phyloP scores from a whole-genome alignment of 805 yeast species.

The Blastobotrys chiropterorum region DNA sequence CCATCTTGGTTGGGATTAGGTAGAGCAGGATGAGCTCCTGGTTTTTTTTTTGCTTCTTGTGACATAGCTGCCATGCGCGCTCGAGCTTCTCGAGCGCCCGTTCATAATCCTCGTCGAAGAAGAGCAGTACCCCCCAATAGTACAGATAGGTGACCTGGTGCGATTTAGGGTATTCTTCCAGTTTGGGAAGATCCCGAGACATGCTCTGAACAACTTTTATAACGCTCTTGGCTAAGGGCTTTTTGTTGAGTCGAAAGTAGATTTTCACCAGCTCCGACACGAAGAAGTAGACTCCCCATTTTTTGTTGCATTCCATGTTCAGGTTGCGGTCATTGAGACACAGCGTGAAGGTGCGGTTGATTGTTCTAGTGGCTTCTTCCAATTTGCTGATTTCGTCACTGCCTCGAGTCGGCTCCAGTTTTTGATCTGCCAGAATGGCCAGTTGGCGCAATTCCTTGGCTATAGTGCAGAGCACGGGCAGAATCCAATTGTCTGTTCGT shows the following conservation, averaged over 20 bases:
- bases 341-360: slow-evolving; percentile 68
- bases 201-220: slow-evolving; percentile 61
- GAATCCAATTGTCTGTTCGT: slow-evolving; percentile 64
- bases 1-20: slow-evolving; percentile 53
- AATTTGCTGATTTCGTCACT: slow-evolving; percentile 16
- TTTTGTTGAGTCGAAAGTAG: slow-evolving; percentile 59
- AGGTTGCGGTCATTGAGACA: slow-evolving; percentile 74
- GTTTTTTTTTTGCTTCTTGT: slow-evolving; percentile 22
- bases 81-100: slow-evolving; percentile 47
- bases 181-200: slow-evolving; percentile 44
- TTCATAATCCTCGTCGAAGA: slow-evolving; percentile 56
- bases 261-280: slow-evolving; percentile 62
- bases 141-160: slow-evolving; percentile 60
- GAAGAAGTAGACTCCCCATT: slow-evolving; percentile 62
- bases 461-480: slow-evolving; percentile 25
- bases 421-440: slow-evolving; percentile 16
- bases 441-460: slow-evolving; percentile 26
- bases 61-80: slow-evolving; percentile 40
- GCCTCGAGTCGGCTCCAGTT: not conserved
- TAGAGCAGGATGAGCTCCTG: slow-evolving; percentile 48
- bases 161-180: slow-evolving; percentile 39
- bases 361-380: slow-evolving; percentile 54
- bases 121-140: slow-evolving; percentile 59
- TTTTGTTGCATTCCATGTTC: slow-evolving; percentile 43
- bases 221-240: slow-evolving; percentile 67